These are phyloP conservation scores for Microbotryomycetes sp. DNA, from an alignment of 1,284 basidiomycete genomes.

Conservation along the genomic window DNA sequence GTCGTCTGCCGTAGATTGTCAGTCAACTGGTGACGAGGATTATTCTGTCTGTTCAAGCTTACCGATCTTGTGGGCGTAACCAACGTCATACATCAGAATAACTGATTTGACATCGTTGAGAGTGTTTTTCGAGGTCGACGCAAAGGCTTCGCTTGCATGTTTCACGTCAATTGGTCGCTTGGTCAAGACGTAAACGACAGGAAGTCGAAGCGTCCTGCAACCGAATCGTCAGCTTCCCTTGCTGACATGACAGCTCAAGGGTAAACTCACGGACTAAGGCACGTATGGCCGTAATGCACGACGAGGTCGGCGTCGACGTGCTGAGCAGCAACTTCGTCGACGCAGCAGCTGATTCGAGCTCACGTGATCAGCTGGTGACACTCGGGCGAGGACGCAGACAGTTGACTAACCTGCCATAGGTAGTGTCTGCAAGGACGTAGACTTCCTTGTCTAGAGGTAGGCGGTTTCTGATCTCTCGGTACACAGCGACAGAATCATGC, in stretches of 20 bases:
- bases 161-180: constrained; percentile 55
- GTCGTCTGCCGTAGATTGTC: too few species aligned
- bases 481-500: constrained; percentile 81
- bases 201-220: constrained; percentile 64
- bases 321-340: constrained; percentile 90
- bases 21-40: too few species aligned
- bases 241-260: not conserved
- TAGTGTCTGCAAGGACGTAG: constrained; percentile 92
- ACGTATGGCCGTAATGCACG: constrained; percentile 95
- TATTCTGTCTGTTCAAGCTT: too few species aligned
- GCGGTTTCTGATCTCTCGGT: constrained; percentile 56
- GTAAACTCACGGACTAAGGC: constrained; percentile 69
- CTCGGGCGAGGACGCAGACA: not conserved
- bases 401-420: constrained; percentile 75
- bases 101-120: constrained; percentile 43
- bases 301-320: constrained; percentile 88
- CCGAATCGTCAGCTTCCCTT: not conserved
- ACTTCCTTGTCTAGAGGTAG: constrained; percentile 56
- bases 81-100: constrained; percentile 70
- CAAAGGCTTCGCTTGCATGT: constrained; percentile 51
- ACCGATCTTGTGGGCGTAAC: constrained; percentile 67
- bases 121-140: constrained; percentile 5
- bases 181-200: constrained; percentile 79
- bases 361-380: not conserved
- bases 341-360: constrained; percentile 71